Base-by-base conservation (phyloP, 2,329 filamentous ascomycete species). In the Zymoseptoria tritici region DNA sequence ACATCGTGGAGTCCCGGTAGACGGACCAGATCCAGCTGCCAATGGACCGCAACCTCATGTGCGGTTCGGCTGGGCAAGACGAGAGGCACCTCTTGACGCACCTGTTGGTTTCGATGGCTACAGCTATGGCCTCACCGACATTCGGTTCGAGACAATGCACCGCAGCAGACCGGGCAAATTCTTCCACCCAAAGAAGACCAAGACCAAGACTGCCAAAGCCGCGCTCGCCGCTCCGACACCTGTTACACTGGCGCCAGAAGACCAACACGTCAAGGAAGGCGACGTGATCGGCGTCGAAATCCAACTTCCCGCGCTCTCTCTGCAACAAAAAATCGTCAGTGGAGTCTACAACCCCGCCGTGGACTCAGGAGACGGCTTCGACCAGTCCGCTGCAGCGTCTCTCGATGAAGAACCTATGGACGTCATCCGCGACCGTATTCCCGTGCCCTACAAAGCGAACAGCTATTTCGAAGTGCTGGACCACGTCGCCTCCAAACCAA, bases 221-320 rank as follows among this genome's bases (percentile, higher is more conserved):
- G 71, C 73, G 54, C 67, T 92, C 63, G 86, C 86, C 0, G 82
- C 87, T 1, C 68, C 69, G 4, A 58, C 65, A 16, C 63, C 62
- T 4, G 60, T 73, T 36, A 63, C 59, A 9, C 67, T 74, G 29
- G 58, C 68, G 8, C 66, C 69, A 3, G 69, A 73, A 54, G 87
- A 87, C 53, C 88, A 93, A 72, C 84, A 91, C 58, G 85, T 97
- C 56, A 82, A 83, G 52, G 91, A 96, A 74, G 94, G 93, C 52
- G 94, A 99, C 73, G 90, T 99, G 9, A 90, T 99, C 59, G 94
- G 94, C 3, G 79, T 99, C 51, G 91, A 97, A 73, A 96, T 97
- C 62, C 90, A 89, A 64, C 83, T 99, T 1, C 94, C 94, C 0
- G 89, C 91, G 0, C 85, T 97, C 62, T 81, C 85, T 2, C 78